A percentile compares a stretch with the other conserved stretches of the same genome.
Conservation (phyloP, 768 basidiomycete genomes). For the Leccinum rimulosum region DNA sequence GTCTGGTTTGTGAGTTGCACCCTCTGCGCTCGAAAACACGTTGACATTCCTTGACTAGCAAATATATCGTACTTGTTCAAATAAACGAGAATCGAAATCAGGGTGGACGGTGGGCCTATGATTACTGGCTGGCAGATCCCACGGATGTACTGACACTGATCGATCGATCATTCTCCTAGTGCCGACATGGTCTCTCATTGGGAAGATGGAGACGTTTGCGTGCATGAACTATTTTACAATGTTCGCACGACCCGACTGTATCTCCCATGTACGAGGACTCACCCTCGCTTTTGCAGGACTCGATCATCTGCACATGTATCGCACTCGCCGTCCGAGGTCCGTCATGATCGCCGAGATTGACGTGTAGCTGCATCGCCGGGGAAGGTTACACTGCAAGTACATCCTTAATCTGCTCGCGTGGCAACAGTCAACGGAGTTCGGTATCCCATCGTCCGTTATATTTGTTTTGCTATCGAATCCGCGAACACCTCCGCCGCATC, state of each 20-base stretch:
- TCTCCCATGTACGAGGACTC: constrained; percentile 7
- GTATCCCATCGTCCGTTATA: constrained; percentile 14
- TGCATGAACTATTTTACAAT: constrained; percentile 77
- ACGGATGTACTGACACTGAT: constrained; percentile 7
- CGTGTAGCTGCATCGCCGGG: constrained; percentile 25
- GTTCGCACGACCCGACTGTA: constrained; percentile 43
- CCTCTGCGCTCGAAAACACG: constrained; percentile 1
- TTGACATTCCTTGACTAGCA: constrained; percentile 44
- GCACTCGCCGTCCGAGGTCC: constrained; percentile 57
- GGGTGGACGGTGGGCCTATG: constrained; percentile 66
- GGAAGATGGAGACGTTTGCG: constrained; percentile 80
- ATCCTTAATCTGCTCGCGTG: constrained; percentile 16
- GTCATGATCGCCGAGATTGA: constrained; percentile 22
- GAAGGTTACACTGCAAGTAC: constrained; percentile 19
- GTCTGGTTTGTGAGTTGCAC: constrained; percentile 67
- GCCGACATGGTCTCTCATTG: constrained; percentile 84
- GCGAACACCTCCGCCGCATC: constrained; percentile 11
- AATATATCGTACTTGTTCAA: constrained; percentile 84
- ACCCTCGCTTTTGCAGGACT: constrained; percentile 51
- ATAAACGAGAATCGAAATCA: constrained; percentile 83
- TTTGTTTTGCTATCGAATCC: constrained; percentile 22
- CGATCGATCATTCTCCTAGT: constrained; percentile 35
- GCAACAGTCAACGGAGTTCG: constrained; percentile 16
- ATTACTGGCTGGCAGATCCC: not conserved
- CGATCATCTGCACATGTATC: constrained; percentile 62